phyloP scores from a whole-genome alignment of 805 yeast genomes.

The Ogataea wickerhamii region DNA sequence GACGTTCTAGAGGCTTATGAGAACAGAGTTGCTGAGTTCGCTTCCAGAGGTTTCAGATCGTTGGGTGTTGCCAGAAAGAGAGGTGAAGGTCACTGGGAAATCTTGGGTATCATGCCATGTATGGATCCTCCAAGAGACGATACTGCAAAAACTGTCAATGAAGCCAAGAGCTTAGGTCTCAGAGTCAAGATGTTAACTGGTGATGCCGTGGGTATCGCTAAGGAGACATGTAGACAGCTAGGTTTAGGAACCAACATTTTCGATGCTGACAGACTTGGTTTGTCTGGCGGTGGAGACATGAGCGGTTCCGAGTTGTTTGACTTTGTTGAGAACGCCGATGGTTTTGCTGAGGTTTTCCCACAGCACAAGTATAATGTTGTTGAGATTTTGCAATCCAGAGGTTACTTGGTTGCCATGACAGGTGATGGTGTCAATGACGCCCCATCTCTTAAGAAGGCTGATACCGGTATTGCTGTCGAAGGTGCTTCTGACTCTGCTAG shows the following conservation, averaged over 20 bases:
- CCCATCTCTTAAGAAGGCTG: constrained; percentile 95
- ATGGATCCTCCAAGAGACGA: constrained; percentile 99
- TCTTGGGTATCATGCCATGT: constrained; percentile 96
- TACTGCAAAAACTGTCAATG: constrained; percentile 90
- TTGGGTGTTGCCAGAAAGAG: constrained; percentile 98
- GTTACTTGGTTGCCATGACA: constrained; percentile 98
- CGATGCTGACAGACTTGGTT: constrained; percentile 95
- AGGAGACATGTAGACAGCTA: constrained; percentile 96
- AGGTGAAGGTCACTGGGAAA: constrained; percentile 98
- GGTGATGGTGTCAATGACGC: constrained; percentile 99
- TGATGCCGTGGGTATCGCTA: constrained; percentile 98
- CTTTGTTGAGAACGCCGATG: constrained; percentile 96
- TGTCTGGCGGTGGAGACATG: constrained; percentile 90
- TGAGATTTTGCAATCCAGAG: constrained; percentile 92
- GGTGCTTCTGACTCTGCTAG: constrained; percentile 98
- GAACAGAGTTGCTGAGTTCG: constrained; percentile 96
- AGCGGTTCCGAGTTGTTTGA: constrained; percentile 98
- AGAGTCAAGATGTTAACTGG: constrained; percentile 98
- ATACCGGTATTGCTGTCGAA: constrained; percentile 96
- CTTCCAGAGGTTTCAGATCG: constrained; percentile 97
- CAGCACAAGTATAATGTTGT: constrained; percentile 96
- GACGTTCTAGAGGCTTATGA: constrained; percentile 91
- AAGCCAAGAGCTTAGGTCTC: constrained; percentile 87
- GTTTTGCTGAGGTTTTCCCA: constrained; percentile 98
- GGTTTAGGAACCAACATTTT: constrained; percentile 95